A percentile compares a stretch with the other conserved stretches of the same genome.
Evolutionary conservation across 805 yeast species (phyloP).

Genomic region (Pichia thaimueangensis): DNA sequence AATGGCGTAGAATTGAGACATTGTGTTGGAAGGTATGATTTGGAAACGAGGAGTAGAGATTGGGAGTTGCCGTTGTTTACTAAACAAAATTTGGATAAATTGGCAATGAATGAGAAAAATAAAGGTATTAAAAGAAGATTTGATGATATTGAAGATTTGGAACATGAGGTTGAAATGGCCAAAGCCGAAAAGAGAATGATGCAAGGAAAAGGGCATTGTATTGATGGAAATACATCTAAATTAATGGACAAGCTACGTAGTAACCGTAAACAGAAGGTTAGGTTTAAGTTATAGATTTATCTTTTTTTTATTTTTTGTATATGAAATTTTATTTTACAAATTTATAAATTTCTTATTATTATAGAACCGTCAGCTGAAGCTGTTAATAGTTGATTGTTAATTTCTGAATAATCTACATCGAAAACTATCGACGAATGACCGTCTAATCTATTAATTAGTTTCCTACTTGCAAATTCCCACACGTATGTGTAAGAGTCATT

Average conservation of each 20-base stretch:
- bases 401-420: slow-evolving; percentile 42
- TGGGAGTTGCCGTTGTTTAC: slow-evolving; percentile 37
- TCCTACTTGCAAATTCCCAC: slow-evolving; percentile 55
- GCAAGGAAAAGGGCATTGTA: slow-evolving; percentile 3
- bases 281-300: slow-evolving; percentile 15
- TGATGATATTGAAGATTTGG: slow-evolving; percentile 7
- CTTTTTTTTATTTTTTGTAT: too few species aligned
- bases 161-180: neutral
- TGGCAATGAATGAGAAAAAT: slow-evolving; percentile 22
- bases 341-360: slow-evolving; percentile 35
- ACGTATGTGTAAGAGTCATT: slow-evolving; percentile 50
- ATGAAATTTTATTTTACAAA: neutral
- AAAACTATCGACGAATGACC: slow-evolving; percentile 62
- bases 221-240: slow-evolving; percentile 1
- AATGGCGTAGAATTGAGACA: slow-evolving; percentile 10
- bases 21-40: slow-evolving; percentile 15
- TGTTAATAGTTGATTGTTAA: slow-evolving; percentile 35
- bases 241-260: slow-evolving; percentile 15
- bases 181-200: slow-evolving; percentile 6
- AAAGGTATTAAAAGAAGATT: slow-evolving; percentile 13
- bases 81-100: slow-evolving; percentile 23
- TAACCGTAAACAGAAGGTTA: slow-evolving; percentile 16
- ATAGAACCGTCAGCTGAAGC: slow-evolving; percentile 53
- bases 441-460: slow-evolving; percentile 39
- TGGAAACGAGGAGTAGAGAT: slow-evolving; percentile 5